Evolutionary conservation across 2,329 filamentous ascomycete genomes (phyloP).

Genomic region (Fusarium temperatum): DNA sequence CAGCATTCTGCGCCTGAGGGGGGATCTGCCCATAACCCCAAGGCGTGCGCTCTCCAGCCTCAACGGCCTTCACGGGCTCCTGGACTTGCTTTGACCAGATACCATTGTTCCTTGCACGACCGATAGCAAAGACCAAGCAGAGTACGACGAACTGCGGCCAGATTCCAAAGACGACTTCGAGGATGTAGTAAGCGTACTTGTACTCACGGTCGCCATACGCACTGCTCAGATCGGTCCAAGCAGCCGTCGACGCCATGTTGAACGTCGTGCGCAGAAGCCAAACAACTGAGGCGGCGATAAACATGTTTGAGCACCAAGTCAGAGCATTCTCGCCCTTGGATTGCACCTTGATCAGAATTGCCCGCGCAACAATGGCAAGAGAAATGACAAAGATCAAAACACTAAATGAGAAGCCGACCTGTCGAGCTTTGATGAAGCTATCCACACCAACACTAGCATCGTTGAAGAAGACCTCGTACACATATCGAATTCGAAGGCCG

Average conservation of each 20-base stretch:
- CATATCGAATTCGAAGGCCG: constrained; percentile 27
- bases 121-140: constrained; percentile 41
- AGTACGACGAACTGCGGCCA: constrained; percentile 42
- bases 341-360: constrained; percentile 35
- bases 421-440: neutral
- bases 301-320: constrained; percentile 27
- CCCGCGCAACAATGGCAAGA: constrained; percentile 11
- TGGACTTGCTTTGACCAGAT: constrained; percentile 40
- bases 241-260: constrained; percentile 27
- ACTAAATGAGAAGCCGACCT: constrained; percentile 15
- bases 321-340: constrained; percentile 21
- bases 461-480: neutral
- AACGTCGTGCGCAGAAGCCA: constrained; percentile 42
- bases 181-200: constrained; percentile 23
- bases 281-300: constrained; percentile 35
- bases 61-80: constrained; percentile 20
- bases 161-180: constrained; percentile 36
- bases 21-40: constrained; percentile 35
- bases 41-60: constrained; percentile 14
- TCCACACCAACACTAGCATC: neutral
- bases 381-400: constrained; percentile 32
- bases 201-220: neutral
- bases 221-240: constrained; percentile 11
- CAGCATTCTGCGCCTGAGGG: neutral
- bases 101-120: constrained; percentile 36